phyloP scores from a whole-genome alignment of 2,329 filamentous ascomycete genomes.

The Cladosporium sp. region DNA sequence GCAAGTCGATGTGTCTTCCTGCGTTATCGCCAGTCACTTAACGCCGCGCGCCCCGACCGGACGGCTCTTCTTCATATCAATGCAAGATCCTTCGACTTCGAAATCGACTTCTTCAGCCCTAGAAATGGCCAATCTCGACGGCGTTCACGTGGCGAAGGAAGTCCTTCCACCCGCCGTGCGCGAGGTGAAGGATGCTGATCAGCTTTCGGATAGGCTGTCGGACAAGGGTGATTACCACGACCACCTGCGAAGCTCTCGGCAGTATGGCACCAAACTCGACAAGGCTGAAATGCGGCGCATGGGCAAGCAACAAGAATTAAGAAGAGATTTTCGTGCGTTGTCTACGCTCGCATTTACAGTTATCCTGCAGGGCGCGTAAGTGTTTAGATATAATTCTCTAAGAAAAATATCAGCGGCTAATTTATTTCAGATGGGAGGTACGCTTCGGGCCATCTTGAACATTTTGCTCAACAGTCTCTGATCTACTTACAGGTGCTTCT shows the following conservation, averaged over 20 bases:
- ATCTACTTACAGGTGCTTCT: slow-evolving; percentile 30
- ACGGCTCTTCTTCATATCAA: neutral
- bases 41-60: neutral
- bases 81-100: slow-evolving; percentile 1
- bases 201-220: slow-evolving; percentile 16
- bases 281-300: slow-evolving; percentile 42
- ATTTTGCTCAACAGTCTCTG: neutral
- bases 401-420: neutral
- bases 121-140: neutral
- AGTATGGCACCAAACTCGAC: slow-evolving; percentile 25
- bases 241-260: slow-evolving; percentile 16
- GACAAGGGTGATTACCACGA: slow-evolving; percentile 20
- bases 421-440: slow-evolving; percentile 21
- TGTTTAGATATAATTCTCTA: neutral
- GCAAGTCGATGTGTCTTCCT: neutral
- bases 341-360: slow-evolving; percentile 29
- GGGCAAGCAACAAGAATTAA: slow-evolving; percentile 46
- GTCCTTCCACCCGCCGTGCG: slow-evolving; percentile 1
- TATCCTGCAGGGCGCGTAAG: slow-evolving; percentile 18
- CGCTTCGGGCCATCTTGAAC: slow-evolving; percentile 1
- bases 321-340: slow-evolving; percentile 45
- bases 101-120: neutral
- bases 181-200: slow-evolving; percentile 16
- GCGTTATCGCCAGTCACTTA: slow-evolving; percentile 1
- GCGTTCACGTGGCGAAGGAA: neutral